Base-by-base conservation (phyloP, 306 rosid species). In the Quillaja saponaria region DNA sequence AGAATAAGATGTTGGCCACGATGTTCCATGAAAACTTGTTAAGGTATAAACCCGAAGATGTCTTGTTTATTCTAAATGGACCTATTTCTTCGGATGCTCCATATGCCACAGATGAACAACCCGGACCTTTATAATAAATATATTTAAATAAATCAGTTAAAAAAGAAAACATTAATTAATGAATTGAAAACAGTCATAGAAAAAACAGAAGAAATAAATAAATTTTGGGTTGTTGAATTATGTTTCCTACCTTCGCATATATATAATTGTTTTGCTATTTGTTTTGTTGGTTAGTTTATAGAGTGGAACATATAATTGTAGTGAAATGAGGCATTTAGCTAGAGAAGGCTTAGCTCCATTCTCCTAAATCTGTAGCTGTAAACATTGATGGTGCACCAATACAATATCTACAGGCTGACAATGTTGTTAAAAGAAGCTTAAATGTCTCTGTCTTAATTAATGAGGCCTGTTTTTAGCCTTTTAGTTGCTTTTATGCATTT, bases 41-140 rank as follows among this genome's bases (percentile, higher is more conserved):
- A 45, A 64, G 63, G 82, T 76, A 64, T 0, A 92, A 76, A 9
- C 98, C 98, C 3, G 90, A 79, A 52, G 94, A 80, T 2, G 74
- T 84, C 74, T 59, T 92, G 53, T 92, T 88, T 51, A 92, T 69
- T 61, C 96, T 86, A 31, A 92, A 92, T 13, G 98, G 98, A 0
- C 98, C 98, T 13, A 92, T 84, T 62, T 88, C 98, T 54, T 92
- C 98, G 0, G 98, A 92, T 25, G 98, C 98, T 51, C 98, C 98
- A 58, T 92, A 92, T 19, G 98, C 98, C 76, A 92, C 95, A 10
- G 98, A 92, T 12, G 98, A 92, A 78, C 98, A 92, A 55, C 98
- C 98, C 3, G 98, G 98, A 46, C 98, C 98, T 91, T 39, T 2
- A 13, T 28, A 31, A 38, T 4, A 53, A 53, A 35, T 3, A 31